phyloP scores from a whole-genome alignment of 2,329 filamentous ascomycete genomes.

The Xylariaceae sp. region DNA sequence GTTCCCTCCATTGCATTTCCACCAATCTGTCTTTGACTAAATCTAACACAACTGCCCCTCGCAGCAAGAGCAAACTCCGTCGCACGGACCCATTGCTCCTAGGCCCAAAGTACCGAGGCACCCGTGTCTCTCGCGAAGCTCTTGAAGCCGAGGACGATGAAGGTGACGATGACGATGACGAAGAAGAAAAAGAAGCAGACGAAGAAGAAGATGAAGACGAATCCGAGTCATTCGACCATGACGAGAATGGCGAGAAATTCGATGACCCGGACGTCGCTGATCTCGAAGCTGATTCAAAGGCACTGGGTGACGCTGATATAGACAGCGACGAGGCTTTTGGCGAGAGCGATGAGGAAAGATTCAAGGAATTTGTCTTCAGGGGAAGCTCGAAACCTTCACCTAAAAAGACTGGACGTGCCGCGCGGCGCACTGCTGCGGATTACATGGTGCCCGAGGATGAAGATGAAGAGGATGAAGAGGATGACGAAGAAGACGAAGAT shows the following conservation, averaged over 20 bases:
- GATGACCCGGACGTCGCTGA: conserved; percentile 53
- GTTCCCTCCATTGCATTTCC: conserved; percentile 11
- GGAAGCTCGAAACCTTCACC: conserved; percentile 50
- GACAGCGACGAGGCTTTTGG: conserved; percentile 67
- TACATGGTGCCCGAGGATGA: conserved; percentile 47
- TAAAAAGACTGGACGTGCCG: conserved; percentile 31
- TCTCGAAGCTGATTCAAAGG: conserved; percentile 44
- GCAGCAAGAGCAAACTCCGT: conserved; percentile 74
- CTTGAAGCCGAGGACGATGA: conserved; percentile 40
- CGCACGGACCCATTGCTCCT: conserved; percentile 63
- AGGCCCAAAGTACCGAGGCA: conserved; percentile 75
- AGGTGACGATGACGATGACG: conserved; percentile 36
- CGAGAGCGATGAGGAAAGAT: conserved; percentile 76
- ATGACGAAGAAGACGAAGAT: background rate
- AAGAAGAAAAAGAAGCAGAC: conserved; percentile 39
- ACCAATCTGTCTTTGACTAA: background rate
- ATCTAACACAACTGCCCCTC: background rate
- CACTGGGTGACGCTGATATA: conserved; percentile 53
- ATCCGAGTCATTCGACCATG: conserved; percentile 32
- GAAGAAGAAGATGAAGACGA: conserved; percentile 39
- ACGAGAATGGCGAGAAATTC: conserved; percentile 34
- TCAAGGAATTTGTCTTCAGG: conserved; percentile 64
- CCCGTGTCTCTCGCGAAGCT: conserved; percentile 62
- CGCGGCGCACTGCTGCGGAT: conserved; percentile 49
- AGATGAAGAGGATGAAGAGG: conserved; percentile 20